phyloP scores from a whole-genome alignment of 2,329 filamentous ascomycete species.

The Aspergillus hortae region DNA sequence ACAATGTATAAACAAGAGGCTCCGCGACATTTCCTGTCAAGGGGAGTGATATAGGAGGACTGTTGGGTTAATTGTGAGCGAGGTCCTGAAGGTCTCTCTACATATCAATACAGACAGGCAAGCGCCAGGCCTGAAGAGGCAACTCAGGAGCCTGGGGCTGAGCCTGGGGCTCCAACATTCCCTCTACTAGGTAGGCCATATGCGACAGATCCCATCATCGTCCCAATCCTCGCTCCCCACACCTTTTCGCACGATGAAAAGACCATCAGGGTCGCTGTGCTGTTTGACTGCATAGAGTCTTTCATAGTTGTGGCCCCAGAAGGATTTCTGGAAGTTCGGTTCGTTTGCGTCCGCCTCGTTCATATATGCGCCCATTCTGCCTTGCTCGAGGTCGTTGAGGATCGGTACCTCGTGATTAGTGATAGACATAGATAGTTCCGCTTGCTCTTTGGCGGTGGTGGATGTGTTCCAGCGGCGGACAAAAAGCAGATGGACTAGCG shows the following conservation, averaged over 20 bases:
- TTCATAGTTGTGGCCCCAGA: constrained; percentile 37
- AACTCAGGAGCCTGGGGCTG: too few relatives aligned
- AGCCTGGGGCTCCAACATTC: too few relatives aligned
- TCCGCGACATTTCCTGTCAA: too few relatives aligned
- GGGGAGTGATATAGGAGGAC: too few relatives aligned
- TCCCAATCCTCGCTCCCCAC: constrained; percentile 27
- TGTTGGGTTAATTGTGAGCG: too few relatives aligned
- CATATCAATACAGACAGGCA: too few relatives aligned
- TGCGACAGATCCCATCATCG: constrained; percentile 19
- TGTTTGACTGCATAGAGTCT: constrained; percentile 28
- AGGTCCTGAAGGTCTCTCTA: too few relatives aligned
- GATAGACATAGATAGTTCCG: not conserved
- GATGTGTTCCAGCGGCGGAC: not conserved
- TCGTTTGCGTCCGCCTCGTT: constrained; percentile 42
- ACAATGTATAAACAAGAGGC: too few relatives aligned
- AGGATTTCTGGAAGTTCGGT: constrained; percentile 37
- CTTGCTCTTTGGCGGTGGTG: not conserved
- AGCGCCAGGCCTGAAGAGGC: too few relatives aligned
- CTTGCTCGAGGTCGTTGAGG: not conserved
- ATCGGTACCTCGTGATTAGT: not conserved
- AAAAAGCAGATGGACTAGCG: not conserved
- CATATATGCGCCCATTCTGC: constrained; percentile 31
- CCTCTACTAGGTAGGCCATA: not conserved
- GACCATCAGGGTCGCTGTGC: constrained; percentile 26
- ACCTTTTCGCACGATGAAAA: constrained; percentile 24